Percentiles rank a stretch among this genome's conserved stretches.
Evolutionary conservation across 306 rosid genomes (phyloP).

Genomic region (Sechiopsis laciniata): DNA sequence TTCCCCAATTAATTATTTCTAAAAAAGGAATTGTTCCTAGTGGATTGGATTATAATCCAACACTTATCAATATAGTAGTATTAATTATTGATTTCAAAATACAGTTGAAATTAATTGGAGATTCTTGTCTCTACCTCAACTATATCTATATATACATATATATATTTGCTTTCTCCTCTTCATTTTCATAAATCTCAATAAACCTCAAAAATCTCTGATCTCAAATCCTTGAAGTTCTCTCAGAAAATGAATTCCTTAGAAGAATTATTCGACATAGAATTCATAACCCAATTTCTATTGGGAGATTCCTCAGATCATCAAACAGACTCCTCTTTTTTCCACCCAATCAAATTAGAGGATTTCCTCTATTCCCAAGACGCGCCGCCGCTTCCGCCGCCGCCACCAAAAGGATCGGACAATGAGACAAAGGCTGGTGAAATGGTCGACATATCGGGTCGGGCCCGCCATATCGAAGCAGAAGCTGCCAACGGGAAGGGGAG

Average conservation of each 20-base stretch:
- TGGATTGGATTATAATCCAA: neutral
- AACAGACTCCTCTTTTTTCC: constrained; percentile 18
- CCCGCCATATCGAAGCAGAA: neutral
- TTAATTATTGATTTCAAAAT: neutral
- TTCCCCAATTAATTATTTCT: neutral
- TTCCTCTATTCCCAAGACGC: constrained; percentile 33
- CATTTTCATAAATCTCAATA: neutral
- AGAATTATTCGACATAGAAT: constrained; percentile 31
- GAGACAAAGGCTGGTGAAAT: constrained; percentile 28
- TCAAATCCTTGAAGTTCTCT: neutral
- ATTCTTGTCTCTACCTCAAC: neutral
- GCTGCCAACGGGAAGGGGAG: constrained; percentile 37
- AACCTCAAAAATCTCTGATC: neutral
- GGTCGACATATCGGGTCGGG: neutral
- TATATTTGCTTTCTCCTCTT: neutral
- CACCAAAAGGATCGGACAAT: neutral
- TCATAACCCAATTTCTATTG: constrained; percentile 36
- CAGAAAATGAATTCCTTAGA: constrained; percentile 19
- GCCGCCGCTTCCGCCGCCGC: constrained; percentile 15
- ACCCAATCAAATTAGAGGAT: constrained; percentile 45
- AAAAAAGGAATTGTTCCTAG: neutral
- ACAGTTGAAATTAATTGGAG: neutral
- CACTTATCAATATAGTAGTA: neutral
- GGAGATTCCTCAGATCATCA: constrained; percentile 33
- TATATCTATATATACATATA: neutral